phyloP scores from a whole-genome alignment of 805 yeast species.

The Saccharomycopsis sp. region DNA sequence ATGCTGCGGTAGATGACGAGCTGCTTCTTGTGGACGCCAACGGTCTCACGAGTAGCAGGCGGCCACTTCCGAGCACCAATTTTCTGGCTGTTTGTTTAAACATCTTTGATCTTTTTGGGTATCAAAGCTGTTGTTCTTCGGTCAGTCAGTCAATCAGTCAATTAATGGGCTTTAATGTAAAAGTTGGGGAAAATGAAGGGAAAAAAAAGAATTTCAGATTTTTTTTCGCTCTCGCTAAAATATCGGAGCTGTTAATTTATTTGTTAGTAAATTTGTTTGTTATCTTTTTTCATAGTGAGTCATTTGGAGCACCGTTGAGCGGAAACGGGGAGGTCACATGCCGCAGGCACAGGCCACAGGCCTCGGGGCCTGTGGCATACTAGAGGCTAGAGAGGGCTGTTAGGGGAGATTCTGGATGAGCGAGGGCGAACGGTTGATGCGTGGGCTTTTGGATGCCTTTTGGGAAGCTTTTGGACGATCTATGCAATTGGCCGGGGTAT shows the following conservation, averaged over 20 bases:
- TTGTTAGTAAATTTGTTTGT: too few relatives aligned
- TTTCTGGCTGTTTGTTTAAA: neutral
- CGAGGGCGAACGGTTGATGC: too few relatives aligned
- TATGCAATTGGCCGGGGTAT: too few relatives aligned
- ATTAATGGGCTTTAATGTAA: too few relatives aligned
- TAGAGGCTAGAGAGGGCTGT: too few relatives aligned
- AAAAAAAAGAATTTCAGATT: neutral
- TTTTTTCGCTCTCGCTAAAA: neutral
- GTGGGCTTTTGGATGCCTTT: too few relatives aligned
- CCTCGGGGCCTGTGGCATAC: too few relatives aligned
- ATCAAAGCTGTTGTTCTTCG: neutral
- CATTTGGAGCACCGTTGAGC: neutral
- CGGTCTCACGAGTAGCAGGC: neutral
- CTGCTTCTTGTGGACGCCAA: slow-evolving; percentile 20
- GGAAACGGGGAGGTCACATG: too few relatives aligned
- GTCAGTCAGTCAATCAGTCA: too few relatives aligned
- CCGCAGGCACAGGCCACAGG: too few relatives aligned
- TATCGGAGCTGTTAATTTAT: neutral
- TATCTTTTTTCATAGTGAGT: neutral
- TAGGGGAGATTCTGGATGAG: too few relatives aligned
- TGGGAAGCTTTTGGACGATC: neutral
- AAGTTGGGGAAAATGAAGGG: neutral
- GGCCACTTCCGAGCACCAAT: neutral
- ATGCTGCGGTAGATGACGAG: slow-evolving; percentile 80
- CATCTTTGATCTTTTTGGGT: neutral